Evolutionary conservation across 2,329 filamentous ascomycete species (phyloP), one percentile per base, ranked within the genome.

Genomic region (Cercospora citrullina): DNA sequence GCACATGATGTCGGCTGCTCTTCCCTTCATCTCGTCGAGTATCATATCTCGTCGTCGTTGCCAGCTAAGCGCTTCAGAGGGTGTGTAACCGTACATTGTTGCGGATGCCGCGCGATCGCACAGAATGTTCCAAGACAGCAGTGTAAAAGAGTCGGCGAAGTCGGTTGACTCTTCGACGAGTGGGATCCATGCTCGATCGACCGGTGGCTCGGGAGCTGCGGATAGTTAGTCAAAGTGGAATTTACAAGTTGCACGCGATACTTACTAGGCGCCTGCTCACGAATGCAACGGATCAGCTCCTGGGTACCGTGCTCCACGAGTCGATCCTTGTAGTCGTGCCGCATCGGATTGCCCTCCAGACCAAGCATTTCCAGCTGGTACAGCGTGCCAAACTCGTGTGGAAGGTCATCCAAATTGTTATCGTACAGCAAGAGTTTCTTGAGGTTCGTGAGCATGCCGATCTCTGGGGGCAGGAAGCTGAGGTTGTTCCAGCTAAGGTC

Each of bases 371-470:
- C 93, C 73, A 99, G 81, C 70, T 93, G 89, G 80, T 94, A 94
- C 18, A 99, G 84, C 31, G 93, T 95, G 7, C 95, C 95, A 68
- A 99, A 83, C 79, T 98, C 94, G 75, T 86, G 90, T 0, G 95
- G 95, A 28, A 99, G 84, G 23, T 88, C 89, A 69, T 88, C 87
- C 64, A 99, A 90, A 70, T 91, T 87, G 79, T 99, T 99, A 82
- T 97, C 93, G 79, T 97, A 97, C 2, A 97, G 84, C 30, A 94
- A 84, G 5, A 99, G 85, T 72, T 91, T 89, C 80, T 92, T 93
- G 65, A 99, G 84, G 73, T 94, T 95, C 30, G 94, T 95, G 75
- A 97, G 92, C 94, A 98, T 99, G 77, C 95, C 95, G 69, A 99
- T 88, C 82, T 99, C 94, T 23, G 91, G 87, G 1, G 95, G 95